A percentile compares a stretch with the other conserved stretches of the same genome.
Evolutionary conservation across 2,329 filamentous ascomycete genomes (phyloP).

Genomic region (Pseudocercospora pini-densiflorae): DNA sequence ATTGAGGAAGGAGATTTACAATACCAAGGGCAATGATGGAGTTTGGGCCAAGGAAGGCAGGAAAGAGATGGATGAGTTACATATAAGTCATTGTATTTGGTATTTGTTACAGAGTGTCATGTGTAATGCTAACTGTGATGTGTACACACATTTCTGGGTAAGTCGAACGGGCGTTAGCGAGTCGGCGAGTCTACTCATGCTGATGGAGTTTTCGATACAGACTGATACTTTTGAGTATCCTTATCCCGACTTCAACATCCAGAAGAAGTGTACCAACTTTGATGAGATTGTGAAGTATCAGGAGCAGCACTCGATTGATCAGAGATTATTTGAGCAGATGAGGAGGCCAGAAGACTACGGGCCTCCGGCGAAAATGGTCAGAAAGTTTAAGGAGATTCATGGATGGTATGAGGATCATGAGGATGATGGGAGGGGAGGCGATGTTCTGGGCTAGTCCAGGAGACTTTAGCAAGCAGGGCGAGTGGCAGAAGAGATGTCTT

Average conservation of each 20-base stretch:
- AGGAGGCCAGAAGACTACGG: neutral
- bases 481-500: no score
- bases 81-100: neutral
- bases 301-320: neutral
- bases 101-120: neutral
- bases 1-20: neutral
- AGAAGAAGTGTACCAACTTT: neutral
- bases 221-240: neutral
- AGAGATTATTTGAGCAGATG: neutral
- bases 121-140: neutral
- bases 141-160: neutral
- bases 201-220: neutral
- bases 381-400: neutral
- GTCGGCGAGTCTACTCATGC: neutral
- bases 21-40: neutral
- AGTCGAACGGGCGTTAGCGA: neutral
- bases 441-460: neutral
- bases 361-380: neutral
- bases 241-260: neutral
- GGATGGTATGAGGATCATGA: neutral
- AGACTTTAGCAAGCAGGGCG: no score
- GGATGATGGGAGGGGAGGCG: neutral
- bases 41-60: neutral
- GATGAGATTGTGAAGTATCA: neutral
- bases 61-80: neutral